Conservation (phyloP, 2,329 filamentous ascomycete species). For the Fusarium gaditjirri region DNA sequence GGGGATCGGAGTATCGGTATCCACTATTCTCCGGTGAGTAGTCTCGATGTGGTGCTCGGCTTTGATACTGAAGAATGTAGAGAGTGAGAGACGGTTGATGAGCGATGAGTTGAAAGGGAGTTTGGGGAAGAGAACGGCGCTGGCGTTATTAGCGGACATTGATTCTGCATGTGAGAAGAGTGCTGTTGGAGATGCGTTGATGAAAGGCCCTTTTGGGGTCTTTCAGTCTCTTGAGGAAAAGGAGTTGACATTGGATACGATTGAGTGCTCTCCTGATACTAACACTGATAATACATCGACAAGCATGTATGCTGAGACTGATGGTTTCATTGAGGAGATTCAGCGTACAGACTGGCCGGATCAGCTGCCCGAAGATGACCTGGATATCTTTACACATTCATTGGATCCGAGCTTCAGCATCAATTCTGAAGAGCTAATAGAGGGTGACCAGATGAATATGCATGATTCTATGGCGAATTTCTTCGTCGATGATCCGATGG, state of each 20-base stretch:
- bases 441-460: slow-evolving; percentile 11
- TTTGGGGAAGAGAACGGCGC: slow-evolving; percentile 41
- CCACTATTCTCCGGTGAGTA: slow-evolving; percentile 53
- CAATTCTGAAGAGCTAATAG: neutral
- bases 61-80: slow-evolving; percentile 13
- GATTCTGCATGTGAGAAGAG: slow-evolving; percentile 39
- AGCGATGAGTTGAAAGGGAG: slow-evolving; percentile 47
- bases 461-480: slow-evolving; percentile 30
- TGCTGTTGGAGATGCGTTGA: neutral
- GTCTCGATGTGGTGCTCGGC: too few relatives aligned
- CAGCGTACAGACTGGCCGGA: slow-evolving; percentile 36
- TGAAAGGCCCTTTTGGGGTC: slow-evolving; percentile 39
- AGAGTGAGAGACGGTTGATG: slow-evolving; percentile 38
- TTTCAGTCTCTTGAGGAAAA: slow-evolving; percentile 19
- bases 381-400: slow-evolving; percentile 36
- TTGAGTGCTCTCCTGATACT: slow-evolving; percentile 12
- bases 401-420: slow-evolving; percentile 25
- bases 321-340: slow-evolving; percentile 38
- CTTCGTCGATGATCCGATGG: slow-evolving; percentile 35
- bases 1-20: slow-evolving; percentile 51
- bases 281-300: slow-evolving; percentile 23
- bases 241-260: neutral
- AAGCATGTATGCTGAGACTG: slow-evolving; percentile 25
- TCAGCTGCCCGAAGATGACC: slow-evolving; percentile 28
- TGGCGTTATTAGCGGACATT: slow-evolving; percentile 41